Evolutionary conservation across 2,329 filamentous ascomycete species (phyloP).

Genomic region (Aspergillus persii): DNA sequence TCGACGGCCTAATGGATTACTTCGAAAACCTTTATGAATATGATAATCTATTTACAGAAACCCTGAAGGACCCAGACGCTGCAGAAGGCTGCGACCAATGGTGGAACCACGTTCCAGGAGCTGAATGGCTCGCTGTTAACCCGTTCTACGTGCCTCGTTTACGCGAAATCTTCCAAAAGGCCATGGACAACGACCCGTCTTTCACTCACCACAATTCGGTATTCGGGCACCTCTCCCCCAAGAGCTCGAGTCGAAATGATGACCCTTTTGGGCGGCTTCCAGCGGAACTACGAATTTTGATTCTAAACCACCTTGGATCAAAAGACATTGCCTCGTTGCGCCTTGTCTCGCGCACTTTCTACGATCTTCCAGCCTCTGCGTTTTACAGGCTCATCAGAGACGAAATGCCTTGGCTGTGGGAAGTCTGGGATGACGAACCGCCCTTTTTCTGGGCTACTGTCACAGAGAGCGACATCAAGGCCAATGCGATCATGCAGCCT

Average conservation of each 20-base stretch:
- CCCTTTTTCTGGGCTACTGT: neutral
- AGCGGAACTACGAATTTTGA: neutral
- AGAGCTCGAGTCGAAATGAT: no score
- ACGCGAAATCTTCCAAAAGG: neutral
- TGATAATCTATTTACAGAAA: neutral
- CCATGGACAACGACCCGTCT: neutral
- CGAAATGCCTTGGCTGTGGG: neutral
- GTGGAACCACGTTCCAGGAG: neutral
- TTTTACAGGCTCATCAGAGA: neutral
- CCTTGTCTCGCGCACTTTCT: neutral
- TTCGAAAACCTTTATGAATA: neutral
- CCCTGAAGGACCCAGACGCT: neutral
- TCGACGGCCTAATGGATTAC: neutral
- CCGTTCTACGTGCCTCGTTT: slow-evolving; percentile 4
- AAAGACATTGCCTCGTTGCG: neutral
- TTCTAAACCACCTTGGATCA: neutral
- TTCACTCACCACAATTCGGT: neutral
- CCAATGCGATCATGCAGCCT: neutral
- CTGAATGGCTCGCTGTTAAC: slow-evolving; percentile 2
- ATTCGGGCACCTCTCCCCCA: neutral
- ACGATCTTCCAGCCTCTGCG: neutral
- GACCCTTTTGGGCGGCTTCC: neutral
- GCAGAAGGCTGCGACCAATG: neutral
- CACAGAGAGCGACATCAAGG: neutral
- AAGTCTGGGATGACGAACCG: neutral